phyloP scores from a whole-genome alignment of 306 rosid genomes.

The Medicago arabica region DNA sequence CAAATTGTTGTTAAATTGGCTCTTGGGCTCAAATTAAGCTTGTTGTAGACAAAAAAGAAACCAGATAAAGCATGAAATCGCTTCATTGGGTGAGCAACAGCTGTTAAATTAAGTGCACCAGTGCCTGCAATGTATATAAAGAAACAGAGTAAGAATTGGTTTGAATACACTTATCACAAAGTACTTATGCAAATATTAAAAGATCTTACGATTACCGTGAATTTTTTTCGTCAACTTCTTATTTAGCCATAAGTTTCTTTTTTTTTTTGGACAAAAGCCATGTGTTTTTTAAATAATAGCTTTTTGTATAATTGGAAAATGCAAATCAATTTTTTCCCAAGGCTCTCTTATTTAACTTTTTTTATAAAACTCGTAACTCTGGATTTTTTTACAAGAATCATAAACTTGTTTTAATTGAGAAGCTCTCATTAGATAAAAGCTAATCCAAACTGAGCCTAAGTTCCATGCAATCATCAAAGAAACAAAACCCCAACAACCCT shows the following conservation, averaged over 20 bases:
- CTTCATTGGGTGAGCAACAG: constrained; percentile 47
- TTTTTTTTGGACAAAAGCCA: too few relatives aligned
- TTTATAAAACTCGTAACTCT: not conserved
- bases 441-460: not conserved
- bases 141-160: constrained; percentile 4
- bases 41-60: constrained; percentile 75
- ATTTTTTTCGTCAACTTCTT: too few relatives aligned
- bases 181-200: not conserved
- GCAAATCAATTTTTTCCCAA: not conserved
- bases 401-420: not conserved
- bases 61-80: constrained; percentile 82
- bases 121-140: constrained; percentile 58
- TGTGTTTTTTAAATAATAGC: too few relatives aligned
- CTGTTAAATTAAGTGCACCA: constrained; percentile 56
- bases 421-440: too few relatives aligned
- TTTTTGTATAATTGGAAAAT: not conserved
- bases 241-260: not conserved
- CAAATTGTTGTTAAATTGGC: constrained; percentile 67
- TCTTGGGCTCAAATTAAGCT: constrained; percentile 66
- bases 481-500: not conserved
- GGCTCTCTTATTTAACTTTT: not conserved
- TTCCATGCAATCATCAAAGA: not conserved
- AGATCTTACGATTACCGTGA: not conserved
- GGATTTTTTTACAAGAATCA: too few relatives aligned
- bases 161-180: not conserved